Evolutionary conservation across 2,329 filamentous ascomycete species (phyloP), one percentile per base, ranked within the genome.

Genomic region (Epichloe uncinata): DNA sequence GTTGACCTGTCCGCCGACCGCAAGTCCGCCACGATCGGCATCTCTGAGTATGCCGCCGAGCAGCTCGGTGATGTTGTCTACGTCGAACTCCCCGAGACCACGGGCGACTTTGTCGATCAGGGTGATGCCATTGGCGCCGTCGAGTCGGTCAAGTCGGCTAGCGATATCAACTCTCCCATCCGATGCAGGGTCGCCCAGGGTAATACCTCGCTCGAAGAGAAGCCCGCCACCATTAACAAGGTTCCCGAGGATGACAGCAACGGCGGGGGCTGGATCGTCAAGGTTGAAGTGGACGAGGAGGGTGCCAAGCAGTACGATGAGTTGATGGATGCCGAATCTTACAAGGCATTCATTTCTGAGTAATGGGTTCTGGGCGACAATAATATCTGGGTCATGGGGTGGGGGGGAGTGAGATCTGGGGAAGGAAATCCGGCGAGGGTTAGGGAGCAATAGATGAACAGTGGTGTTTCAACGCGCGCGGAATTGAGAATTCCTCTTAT

Each of bases 101-200:
- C 51, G 44, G 84, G 81, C 56, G 73, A 82, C 58, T 78, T 84
- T 60, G 77, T 95, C 54, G 69, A 70, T 52, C 78, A 82, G 51
- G 89, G 89, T 61, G 91, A 97, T 64, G 77, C 85, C 56, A 85
- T 97, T 58, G 93, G 93, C 58, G 89, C 91, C 53, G 91, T 98
- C 60, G 93, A 98, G 74, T 96, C 89, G 3, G 93, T 98, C 69
- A 98, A 98, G 77, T 93, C 85, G 55, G 93, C 93, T n/a, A 91
- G 87, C 55, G 93, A 98, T 67, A 95, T 98, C 74, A 85, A 95
- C 72, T 83, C 88, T 12, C 93, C 93, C 16, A 78, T 96, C 57
- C 72, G 77, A 48, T 91, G 91, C 63, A 85, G 73, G 58, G 80
- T 98, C 53, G 75, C 79, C 37, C 79, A 84, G 62, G 75, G 82